These are phyloP conservation scores for Solanum acaule DNA, from an alignment of 257 asterid species.

Conservation along the genomic window DNA sequence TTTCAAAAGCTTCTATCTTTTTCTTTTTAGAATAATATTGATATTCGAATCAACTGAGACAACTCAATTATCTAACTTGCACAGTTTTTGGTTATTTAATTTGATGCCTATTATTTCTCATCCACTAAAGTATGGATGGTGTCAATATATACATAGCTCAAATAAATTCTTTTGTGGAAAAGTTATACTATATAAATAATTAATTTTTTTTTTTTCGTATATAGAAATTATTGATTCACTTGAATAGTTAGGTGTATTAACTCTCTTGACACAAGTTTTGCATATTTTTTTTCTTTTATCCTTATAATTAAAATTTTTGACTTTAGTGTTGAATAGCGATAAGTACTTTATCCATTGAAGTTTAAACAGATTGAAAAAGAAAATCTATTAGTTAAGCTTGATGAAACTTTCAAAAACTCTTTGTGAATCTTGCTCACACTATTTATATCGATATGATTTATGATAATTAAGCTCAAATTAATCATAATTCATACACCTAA, in stretches of 20 bases:
- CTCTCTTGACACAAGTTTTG: not conserved
- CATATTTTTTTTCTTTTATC: not conserved
- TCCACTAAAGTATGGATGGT: not conserved
- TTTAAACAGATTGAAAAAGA: not conserved
- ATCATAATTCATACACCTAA: too few relatives aligned
- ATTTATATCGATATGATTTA: too few relatives aligned
- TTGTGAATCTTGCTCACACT: not conserved
- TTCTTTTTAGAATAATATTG: fast-evolving
- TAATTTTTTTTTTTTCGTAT: too few relatives aligned
- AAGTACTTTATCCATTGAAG: not conserved
- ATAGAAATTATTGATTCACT: not conserved
- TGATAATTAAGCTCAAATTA: not conserved
- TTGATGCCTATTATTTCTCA: not conserved
- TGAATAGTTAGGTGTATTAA: not conserved
- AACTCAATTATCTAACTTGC: not conserved
- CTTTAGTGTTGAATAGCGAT: not conserved
- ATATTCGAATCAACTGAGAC: not conserved
- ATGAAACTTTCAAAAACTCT: not conserved
- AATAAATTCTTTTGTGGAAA: too few relatives aligned
- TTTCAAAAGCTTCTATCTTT: not conserved
- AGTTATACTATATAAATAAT: too few relatives aligned
- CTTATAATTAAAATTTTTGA: not conserved
- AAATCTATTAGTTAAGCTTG: not conserved
- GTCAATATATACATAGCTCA: not conserved
- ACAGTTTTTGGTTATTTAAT: not conserved